Evolutionary conservation across 495 filamentous ascomycete species (phyloP), one percentile per base, ranked within the genome.

Genomic region (Annulohypoxylon nitens): DNA sequence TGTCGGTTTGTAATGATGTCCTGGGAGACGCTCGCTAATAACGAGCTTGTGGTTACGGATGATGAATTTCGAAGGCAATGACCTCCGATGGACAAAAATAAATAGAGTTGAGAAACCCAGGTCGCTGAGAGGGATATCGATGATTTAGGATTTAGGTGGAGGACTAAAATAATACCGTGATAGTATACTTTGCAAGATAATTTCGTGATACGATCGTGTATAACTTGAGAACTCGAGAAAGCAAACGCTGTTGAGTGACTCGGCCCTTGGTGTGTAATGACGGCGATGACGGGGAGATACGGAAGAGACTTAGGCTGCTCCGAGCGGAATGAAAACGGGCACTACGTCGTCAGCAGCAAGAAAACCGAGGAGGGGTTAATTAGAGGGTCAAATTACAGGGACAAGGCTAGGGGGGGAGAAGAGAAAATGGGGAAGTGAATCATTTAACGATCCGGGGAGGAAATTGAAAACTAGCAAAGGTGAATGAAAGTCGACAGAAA

Each of bases 1-100:
- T 88, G 86, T 80, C 86, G 84, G 79, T 76, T 68, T 65, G 59
- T 43, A 67, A 61, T 68, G 58, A 36, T 54, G 60, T 26, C 23
- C 43, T 54, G 47, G 61, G 61, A 54, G 61, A 76, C 54, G 69
- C 75, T 76, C 78, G 75, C 69, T 23, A 34, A 30, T 25, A 48
- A 75, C 71, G 66, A 78, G 71, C 71, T 54, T 70, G n/a, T 53
- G 18, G 18, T 45, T n/a, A 43, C 11, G 26, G n/a, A 25, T 14
- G 1, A 11, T 51, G 55, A 48, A 61, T 45, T 53, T 45, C 37
- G 36, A 36, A 39, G 60, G 54, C 41, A 18, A 63, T 30, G 53
- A 18, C 47, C 47, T 64, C 37, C 41, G 57, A 62, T 34, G 9
- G 12, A 12, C 50, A 34, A 34, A 41, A 61, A 30, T 54, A 26